These are phyloP conservation scores for Aspergillus phoenicis DNA, from an alignment of 2,329 filamentous ascomycete species.

Conservation along the genomic window DNA sequence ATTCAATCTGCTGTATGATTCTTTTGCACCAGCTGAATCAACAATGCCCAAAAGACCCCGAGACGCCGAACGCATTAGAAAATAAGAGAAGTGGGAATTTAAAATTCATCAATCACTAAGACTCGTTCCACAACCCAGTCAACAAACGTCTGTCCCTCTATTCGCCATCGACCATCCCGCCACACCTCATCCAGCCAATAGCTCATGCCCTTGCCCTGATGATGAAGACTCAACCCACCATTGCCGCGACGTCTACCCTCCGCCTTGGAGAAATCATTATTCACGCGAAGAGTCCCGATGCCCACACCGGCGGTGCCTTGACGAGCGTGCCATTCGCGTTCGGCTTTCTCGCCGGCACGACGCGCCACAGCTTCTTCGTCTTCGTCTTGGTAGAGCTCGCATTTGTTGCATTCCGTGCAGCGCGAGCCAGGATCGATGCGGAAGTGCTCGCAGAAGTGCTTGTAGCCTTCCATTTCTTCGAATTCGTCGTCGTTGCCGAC, in stretches of 20 bases:
- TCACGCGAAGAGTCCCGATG: conserved; percentile 28
- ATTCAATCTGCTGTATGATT: neutral
- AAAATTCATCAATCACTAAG: conserved; percentile 29
- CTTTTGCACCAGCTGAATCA: no score
- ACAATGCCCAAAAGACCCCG: neutral
- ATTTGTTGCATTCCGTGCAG: conserved; percentile 78
- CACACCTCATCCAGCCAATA: conserved; percentile 44
- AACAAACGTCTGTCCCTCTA: conserved; percentile 43
- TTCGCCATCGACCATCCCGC: conserved; percentile 44
- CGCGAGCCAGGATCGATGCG: conserved; percentile 73
- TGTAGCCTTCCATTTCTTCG: conserved; percentile 68
- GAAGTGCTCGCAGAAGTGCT: conserved; percentile 96
- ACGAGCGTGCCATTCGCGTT: conserved; percentile 68
- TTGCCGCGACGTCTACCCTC: neutral
- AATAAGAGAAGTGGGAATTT: neutral
- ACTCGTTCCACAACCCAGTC: conserved; percentile 45
- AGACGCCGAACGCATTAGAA: neutral
- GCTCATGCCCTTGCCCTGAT: conserved; percentile 28
- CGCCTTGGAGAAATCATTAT: conserved; percentile 29
- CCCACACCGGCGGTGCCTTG: conserved; percentile 51
- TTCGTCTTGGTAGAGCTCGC: conserved; percentile 73
- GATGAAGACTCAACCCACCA: conserved; percentile 13
- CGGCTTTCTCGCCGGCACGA: conserved; percentile 70
- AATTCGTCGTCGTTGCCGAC: conserved; percentile 8
- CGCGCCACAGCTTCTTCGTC: conserved; percentile 70